These are phyloP conservation scores for Salmacisia buchloeana DNA, from an alignment of 1,284 basidiomycete genomes.

Conservation along the genomic window DNA sequence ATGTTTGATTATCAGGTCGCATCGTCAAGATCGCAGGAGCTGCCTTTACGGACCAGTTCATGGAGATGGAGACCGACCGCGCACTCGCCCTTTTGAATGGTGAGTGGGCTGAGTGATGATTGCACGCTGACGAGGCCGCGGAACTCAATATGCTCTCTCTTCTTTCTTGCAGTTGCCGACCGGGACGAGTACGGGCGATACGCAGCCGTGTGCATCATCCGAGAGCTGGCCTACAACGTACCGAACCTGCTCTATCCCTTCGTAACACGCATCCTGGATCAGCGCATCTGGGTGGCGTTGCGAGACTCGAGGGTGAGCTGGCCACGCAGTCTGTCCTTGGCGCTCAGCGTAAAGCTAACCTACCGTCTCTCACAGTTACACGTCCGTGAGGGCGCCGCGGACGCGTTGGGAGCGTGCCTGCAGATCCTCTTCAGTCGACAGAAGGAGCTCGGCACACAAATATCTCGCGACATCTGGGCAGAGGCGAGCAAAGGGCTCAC, in stretches of 20 bases:
- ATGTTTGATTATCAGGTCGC: too few relatives aligned
- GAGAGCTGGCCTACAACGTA: conserved; percentile 47
- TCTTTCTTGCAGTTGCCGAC: conserved; percentile 15
- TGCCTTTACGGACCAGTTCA: conserved; percentile 3
- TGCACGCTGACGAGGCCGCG: not conserved
- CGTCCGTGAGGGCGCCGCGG: conserved; percentile 46
- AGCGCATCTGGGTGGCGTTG: conserved; percentile 47
- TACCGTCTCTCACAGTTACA: conserved; percentile 17
- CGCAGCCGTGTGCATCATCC: conserved; percentile 50
- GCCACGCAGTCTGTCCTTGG: not conserved
- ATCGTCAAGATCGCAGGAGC: not conserved
- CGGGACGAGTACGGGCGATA: conserved; percentile 53
- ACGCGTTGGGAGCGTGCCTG: conserved; percentile 48
- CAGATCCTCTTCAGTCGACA: conserved; percentile 45
- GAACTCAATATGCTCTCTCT: not conserved
- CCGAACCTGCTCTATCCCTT: conserved; percentile 48
- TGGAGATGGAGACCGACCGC: not conserved
- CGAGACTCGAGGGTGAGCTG: conserved; percentile 30
- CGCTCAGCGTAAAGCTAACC: not conserved
- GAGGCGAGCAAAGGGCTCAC: conserved; percentile 84
- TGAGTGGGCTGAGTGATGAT: not conserved
- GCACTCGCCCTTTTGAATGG: not conserved
- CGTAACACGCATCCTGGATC: conserved; percentile 42
- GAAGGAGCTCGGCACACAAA: conserved; percentile 48
- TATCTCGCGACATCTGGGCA: conserved; percentile 56